Percentiles rank a stretch among this genome's conserved stretches.
Conservation (phyloP, 805 yeast species). For the Helenozyma baotianmanensis region DNA sequence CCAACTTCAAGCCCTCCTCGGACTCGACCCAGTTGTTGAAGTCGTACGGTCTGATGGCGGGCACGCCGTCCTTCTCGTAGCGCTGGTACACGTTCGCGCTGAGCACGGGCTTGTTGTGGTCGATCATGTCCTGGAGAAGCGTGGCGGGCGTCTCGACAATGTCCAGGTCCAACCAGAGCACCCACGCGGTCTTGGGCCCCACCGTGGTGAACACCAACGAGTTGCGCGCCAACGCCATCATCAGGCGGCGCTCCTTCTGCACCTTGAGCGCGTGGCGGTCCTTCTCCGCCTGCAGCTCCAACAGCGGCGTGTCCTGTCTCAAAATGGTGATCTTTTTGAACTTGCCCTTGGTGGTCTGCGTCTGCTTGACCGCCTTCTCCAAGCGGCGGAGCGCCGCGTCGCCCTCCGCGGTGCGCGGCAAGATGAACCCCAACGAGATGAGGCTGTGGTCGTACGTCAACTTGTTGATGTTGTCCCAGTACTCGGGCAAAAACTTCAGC, state of each 20-base stretch:
- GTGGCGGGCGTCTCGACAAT: conserved; percentile 83
- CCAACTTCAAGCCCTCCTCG: conserved; percentile 75
- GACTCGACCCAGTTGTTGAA: conserved; percentile 93
- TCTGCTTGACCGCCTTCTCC: conserved; percentile 68
- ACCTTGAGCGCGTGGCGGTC: conserved; percentile 84
- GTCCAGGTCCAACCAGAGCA: conserved; percentile 94
- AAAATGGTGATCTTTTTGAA: conserved; percentile 82
- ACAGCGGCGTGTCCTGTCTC: conserved; percentile 83
- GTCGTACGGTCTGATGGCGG: conserved; percentile 81
- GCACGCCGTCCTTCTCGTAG: conserved; percentile 54
- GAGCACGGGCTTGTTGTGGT: conserved; percentile 80
- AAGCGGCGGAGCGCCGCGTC: conserved; percentile 69
- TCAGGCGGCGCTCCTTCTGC: conserved; percentile 83
- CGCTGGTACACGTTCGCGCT: conserved; percentile 94
- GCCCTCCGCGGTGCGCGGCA: conserved; percentile 81
- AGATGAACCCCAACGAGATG: conserved; percentile 84
- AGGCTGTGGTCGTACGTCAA: conserved; percentile 80
- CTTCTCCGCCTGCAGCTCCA: conserved; percentile 71
- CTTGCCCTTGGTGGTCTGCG: conserved; percentile 61
- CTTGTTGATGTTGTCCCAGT: conserved; percentile 79
- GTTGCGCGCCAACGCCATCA: conserved; percentile 94
- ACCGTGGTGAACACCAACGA: conserved; percentile 84
- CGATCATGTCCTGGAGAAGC: conserved; percentile 79
- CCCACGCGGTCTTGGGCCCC: conserved; percentile 90
- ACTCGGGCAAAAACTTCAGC: conserved; percentile 77